Evolutionary conservation across 1,284 basidiomycete species (phyloP).

Genomic region (Ganoderma multipileum): DNA sequence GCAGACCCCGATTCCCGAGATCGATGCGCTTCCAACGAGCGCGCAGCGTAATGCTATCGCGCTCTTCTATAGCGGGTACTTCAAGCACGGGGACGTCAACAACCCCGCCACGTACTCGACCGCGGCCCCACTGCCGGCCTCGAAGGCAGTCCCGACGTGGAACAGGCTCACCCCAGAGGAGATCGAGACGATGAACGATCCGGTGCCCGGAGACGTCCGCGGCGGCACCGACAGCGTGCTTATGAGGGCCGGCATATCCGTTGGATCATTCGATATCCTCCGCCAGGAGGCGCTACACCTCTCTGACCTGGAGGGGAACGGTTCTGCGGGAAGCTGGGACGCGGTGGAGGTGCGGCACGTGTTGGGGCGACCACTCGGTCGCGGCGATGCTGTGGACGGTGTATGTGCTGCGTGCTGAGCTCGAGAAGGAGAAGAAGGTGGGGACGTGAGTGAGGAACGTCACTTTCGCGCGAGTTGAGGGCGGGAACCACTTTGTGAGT

Average conservation of each 20-base stretch:
- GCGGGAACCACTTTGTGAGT: slow-evolving; percentile 12
- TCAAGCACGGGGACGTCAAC: slow-evolving; percentile 4
- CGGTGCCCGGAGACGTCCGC: background rate
- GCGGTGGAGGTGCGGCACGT: slow-evolving; percentile 17
- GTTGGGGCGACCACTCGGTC: slow-evolving; percentile 22
- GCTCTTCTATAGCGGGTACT: slow-evolving; percentile 11
- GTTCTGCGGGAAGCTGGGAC: slow-evolving; percentile 6
- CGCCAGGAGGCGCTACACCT: background rate
- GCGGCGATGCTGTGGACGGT: background rate
- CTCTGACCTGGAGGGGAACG: background rate
- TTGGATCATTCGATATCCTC: background rate
- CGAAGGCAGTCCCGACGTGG: slow-evolving; percentile 14
- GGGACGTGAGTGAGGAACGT: background rate
- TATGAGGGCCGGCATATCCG: background rate
- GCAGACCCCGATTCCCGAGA: background rate
- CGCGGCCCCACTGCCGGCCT: background rate
- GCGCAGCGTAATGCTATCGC: background rate
- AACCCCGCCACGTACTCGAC: background rate
- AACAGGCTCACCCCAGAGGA: background rate
- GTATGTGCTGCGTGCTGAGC: background rate
- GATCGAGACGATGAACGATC: background rate
- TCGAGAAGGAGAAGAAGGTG: background rate
- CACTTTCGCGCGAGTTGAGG: background rate
- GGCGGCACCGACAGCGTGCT: background rate
- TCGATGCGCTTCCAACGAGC: background rate